Base-by-base conservation (phyloP, 2,329 filamentous ascomycete species). In the Diplodia corticola region DNA sequence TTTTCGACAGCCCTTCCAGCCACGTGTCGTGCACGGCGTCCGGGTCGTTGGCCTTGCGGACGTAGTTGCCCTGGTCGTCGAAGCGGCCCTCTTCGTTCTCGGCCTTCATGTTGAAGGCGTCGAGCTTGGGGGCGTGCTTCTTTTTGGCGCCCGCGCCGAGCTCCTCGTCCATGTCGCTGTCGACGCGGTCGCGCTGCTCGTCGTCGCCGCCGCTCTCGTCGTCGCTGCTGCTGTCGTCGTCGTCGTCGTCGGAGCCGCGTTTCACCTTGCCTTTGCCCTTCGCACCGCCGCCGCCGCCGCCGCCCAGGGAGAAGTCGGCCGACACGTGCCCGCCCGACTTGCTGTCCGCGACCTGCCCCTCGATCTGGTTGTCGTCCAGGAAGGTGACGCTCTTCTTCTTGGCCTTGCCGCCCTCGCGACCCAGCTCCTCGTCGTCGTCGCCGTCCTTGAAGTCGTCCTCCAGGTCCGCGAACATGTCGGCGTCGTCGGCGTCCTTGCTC, bases 81-180 rank as follows among this genome's bases (percentile, higher is more conserved):
- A 97, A 99, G 12, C 88, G 86, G 1, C 95, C 95, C 71, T 98
- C 94, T 74, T 98, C 93, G 76, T 96, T 89, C 77, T 99, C 95
- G 13, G 86, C 82, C 67, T 87, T 88, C 84, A 99, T 91, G 75
- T 99, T 98, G 84, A 99, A 99, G 2, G 94, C 94, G 77, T 98
- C 95, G 5, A 99, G 85, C 76, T 95, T 92, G 1, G 95, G 95
- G 1, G 95, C 95, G 77, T 97, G 92, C 72, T 89, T 91, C 81
- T 97, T 98, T 72, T 96, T 90, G 1, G 91, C 91, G 15, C 95
- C 95, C 1, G 92, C 89, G 1, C 95, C 95, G 5, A 99, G 83
- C 77, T 99, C 95, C 64, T 93, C 90, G 71, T 97, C 95, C 17
- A 97, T 75, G 20, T 88, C 91, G 68, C 78, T 75, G 35, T 78